Conservation (phyloP, 176 grass and related monocot genomes). For the Luzula sylvatica region DNA sequence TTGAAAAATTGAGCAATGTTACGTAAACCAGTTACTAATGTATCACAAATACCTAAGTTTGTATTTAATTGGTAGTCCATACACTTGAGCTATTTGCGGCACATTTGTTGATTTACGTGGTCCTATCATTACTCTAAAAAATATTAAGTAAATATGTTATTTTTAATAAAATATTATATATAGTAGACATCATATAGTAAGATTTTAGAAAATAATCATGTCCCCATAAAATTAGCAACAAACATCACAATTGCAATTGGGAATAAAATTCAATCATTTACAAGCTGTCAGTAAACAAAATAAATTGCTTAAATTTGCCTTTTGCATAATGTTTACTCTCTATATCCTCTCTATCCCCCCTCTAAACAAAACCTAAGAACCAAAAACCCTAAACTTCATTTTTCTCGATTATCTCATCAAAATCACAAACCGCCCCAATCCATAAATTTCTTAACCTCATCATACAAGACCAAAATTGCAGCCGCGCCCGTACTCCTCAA, state of each 20-base stretch:
- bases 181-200: too few species aligned
- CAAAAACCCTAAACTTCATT: constrained; percentile 10
- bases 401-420: constrained; percentile 14
- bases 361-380: constrained; percentile 12
- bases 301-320: constrained; percentile 8
- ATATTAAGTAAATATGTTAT: too few species aligned
- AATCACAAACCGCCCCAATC: constrained; percentile 42
- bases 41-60: too few species aligned
- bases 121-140: too few species aligned
- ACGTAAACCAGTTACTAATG: too few species aligned
- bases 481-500: constrained; percentile 88
- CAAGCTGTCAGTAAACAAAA: constrained; percentile 2
- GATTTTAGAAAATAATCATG: too few species aligned
- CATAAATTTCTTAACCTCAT: constrained; percentile 92
- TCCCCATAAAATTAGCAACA: too few species aligned
- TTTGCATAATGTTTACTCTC: constrained; percentile 13
- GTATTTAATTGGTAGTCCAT: too few species aligned
- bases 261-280: constrained; percentile 4
- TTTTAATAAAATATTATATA: too few species aligned
- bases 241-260: not conserved
- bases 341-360: constrained; percentile 16
- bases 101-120: too few species aligned
- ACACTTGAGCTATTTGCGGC: too few species aligned
- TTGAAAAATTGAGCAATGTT: too few species aligned
- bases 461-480: constrained; percentile 83